A percentile compares a stretch with the other conserved stretches of the same genome.
These are phyloP conservation scores for Colletotrichum tofieldiae DNA, from an alignment of 2,329 filamentous ascomycete genomes.

Conservation along the genomic window DNA sequence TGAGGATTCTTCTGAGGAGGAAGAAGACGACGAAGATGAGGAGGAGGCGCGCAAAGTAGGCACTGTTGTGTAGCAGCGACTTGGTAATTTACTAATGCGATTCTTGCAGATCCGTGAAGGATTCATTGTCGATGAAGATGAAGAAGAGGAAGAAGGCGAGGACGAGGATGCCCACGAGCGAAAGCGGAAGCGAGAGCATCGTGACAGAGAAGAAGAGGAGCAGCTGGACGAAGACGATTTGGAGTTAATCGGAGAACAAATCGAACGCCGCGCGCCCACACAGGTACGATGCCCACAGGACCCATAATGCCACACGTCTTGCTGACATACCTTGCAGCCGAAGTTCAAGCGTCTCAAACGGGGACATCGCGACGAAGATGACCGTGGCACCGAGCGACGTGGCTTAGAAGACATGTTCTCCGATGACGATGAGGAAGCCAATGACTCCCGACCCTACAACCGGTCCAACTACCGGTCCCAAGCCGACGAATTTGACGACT, in stretches of 20 bases:
- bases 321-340: conserved; percentile 66
- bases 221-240: conserved; percentile 96
- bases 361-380: conserved; percentile 83
- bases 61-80: conserved; percentile 27
- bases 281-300: conserved; percentile 71
- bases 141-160: conserved; percentile 79
- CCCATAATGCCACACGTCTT: neutral
- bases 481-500: conserved; percentile 90
- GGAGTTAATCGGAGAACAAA: conserved; percentile 90
- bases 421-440: conserved; percentile 88
- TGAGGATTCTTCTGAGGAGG: conserved; percentile 92
- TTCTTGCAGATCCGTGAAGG: conserved; percentile 83
- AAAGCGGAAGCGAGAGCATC: conserved; percentile 82
- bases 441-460: conserved; percentile 66
- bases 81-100: conserved; percentile 37
- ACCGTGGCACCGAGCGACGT: conserved; percentile 75
- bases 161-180: conserved; percentile 69
- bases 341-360: conserved; percentile 98
- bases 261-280: conserved; percentile 77
- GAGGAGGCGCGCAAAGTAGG: conserved; percentile 84
- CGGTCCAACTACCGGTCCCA: conserved; percentile 71
- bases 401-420: conserved; percentile 95
- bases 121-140: conserved; percentile 95
- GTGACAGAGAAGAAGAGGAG: conserved; percentile 87
- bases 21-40: conserved; percentile 92